Conservation (phyloP, 768 basidiomycete species). For the Dioszegia hungarica region DNA sequence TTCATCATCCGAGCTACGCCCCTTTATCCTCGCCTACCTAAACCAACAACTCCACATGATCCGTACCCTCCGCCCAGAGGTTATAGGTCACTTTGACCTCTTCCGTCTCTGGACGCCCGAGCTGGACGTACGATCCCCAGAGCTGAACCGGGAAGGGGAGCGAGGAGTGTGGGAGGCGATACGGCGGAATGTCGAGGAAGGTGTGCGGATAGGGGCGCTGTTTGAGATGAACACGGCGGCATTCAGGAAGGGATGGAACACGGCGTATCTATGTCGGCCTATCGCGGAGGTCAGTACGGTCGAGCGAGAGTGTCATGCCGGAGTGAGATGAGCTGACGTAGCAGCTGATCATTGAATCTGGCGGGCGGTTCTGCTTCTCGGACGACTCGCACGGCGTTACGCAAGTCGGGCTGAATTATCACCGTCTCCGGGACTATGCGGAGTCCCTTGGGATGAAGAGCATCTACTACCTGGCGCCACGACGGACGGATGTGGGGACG, state of each 20-base stretch:
- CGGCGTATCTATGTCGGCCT: constrained; percentile 76
- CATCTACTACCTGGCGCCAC: constrained; percentile 48
- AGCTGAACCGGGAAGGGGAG: background rate
- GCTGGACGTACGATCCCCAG: constrained; percentile 53
- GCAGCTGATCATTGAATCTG: constrained; percentile 44
- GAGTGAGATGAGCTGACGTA: background rate
- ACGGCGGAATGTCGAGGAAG: constrained; percentile 68
- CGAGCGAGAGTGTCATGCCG: background rate
- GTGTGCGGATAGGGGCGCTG: constrained; percentile 74
- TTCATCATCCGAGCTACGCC: constrained; percentile 2
- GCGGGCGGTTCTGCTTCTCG: constrained; percentile 76
- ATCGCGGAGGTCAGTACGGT: constrained; percentile 61
- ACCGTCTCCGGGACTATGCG: constrained; percentile 62
- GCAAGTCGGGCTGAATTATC: constrained; percentile 82
- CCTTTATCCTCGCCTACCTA: constrained; percentile 60
- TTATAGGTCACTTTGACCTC: constrained; percentile 90
- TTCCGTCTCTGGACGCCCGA: constrained; percentile 76
- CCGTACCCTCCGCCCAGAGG: constrained; percentile 68
- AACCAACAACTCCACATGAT: constrained; percentile 77
- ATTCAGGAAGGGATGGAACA: constrained; percentile 82
- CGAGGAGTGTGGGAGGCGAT: constrained; percentile 59
- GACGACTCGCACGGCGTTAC: constrained; percentile 94
- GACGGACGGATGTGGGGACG: background rate
- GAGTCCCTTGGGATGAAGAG: constrained; percentile 57
- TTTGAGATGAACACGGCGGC: constrained; percentile 93